Base-by-base conservation (phyloP, 768 basidiomycete species). In the Amanita exitialis region DNA sequence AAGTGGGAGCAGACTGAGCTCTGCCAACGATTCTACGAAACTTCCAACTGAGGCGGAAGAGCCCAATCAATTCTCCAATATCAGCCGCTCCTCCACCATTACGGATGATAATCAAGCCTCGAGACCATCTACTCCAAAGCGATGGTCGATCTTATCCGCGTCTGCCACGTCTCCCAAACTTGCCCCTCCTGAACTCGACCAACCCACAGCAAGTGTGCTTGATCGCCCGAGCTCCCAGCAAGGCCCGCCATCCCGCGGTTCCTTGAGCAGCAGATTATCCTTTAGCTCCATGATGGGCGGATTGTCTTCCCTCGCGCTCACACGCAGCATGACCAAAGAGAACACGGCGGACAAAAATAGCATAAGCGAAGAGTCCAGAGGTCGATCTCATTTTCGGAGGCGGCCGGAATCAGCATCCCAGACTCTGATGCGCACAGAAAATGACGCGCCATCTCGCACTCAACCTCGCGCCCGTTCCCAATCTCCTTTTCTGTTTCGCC, bases 401-500 rank as follows among this genome's bases (percentile, higher is more conserved):
- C 69, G 64, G 23, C 57, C 65, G 27, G 76, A 78, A 36, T 75
- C 79, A 7, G 68, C 72, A 3, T 82, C 80, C 3, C 73, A 76
- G 49, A 71, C 61, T 1, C 68, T 73, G 0, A 57, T 69, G 1
- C 53, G 66, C 12, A 54, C 65, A 3, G 69, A 69, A 5, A 53
- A 60, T 2, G 69, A 68, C 35, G 63, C 66, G 15, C 64, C 66
- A 9, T 75, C 77, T n/a, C 74, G 74, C 46, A 77, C 75, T 44
- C 65, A 66, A 3, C 71, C 73, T 9, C 84, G 86, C 52, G 75
- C 85, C 12, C 81, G 90, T 35, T 85, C 87, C 42, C 74, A 82
- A 58, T 90, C 90, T 2, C 88, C 93, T 37, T 95, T 96, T 63
- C 71, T 71, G 38, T 77, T 90, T 51, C 75, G 88, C 38, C 75